These are phyloP conservation scores for Hippophae tibetana DNA, from an alignment of 306 rosid genomes.

Conservation along the genomic window DNA sequence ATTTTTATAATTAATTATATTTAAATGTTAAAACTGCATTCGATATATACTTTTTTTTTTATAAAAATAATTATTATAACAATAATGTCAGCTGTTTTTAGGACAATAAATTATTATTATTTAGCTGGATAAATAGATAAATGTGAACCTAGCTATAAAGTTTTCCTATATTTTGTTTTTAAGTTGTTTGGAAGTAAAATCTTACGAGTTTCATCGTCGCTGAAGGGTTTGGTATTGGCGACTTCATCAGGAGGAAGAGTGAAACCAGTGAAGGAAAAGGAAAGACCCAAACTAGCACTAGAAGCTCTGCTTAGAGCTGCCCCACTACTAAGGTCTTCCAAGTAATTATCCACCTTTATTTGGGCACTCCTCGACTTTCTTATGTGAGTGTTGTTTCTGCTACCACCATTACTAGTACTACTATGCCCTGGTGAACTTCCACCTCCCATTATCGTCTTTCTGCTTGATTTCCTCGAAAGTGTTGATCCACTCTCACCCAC, in stretches of 20 bases:
- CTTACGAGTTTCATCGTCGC: constrained; percentile 89
- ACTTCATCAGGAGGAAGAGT: constrained; percentile 77
- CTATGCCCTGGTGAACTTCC: constrained; percentile 47
- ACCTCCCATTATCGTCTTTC: constrained; percentile 30
- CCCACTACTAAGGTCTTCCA: constrained; percentile 67
- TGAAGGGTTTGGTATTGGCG: constrained; percentile 66
- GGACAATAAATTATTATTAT: no score
- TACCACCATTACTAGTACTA: not conserved
- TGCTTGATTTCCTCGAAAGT: constrained; percentile 64
- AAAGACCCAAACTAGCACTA: constrained; percentile 91
- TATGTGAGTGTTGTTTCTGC: constrained; percentile 59
- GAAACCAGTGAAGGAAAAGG: constrained; percentile 93
- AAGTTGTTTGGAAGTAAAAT: not conserved
- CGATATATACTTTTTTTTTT: no score
- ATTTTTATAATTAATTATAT: no score
- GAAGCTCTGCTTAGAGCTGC: constrained; percentile 94
- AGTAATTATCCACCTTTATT: constrained; percentile 40
- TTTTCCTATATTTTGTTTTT: no score
- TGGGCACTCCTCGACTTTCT: constrained; percentile 90
- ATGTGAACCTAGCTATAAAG: no score
- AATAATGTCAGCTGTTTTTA: no score
- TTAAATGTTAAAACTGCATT: no score
- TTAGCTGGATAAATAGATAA: no score
- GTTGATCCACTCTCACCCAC: constrained; percentile 24
- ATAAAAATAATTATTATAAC: no score